phyloP scores from a whole-genome alignment of 805 yeast genomes.

The Monosporozyma unispora region DNA sequence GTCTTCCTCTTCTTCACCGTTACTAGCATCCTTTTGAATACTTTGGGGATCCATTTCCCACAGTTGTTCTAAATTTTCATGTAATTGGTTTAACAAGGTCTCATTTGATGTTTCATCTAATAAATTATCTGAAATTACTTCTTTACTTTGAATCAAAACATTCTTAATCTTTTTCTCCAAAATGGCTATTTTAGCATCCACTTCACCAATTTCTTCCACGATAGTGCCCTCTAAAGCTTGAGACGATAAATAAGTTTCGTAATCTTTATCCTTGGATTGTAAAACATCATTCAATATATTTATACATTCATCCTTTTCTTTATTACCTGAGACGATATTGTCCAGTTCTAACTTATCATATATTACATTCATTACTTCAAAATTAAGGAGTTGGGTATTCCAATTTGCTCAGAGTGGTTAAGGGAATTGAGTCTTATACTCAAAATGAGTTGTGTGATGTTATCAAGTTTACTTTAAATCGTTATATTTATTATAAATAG shows the following conservation, averaged over 20 bases:
- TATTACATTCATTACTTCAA: constrained; percentile 1
- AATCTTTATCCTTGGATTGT: constrained; percentile 42
- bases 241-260: constrained; percentile 34
- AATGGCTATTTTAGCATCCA: constrained; percentile 46
- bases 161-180: constrained; percentile 39
- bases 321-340: background rate
- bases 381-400: background rate
- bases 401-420: background rate
- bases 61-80: constrained; percentile 19
- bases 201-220: constrained; percentile 66
- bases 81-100: constrained; percentile 11
- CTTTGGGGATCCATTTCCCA: constrained; percentile 26
- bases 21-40: constrained; percentile 2
- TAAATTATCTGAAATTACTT: constrained; percentile 37
- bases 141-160: constrained; percentile 30
- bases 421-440: background rate
- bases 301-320: background rate
- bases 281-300: constrained; percentile 34
- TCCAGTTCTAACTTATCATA: background rate
- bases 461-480: background rate
- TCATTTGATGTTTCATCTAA: constrained; percentile 19
- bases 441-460: background rate
- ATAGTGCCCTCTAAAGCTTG: constrained; percentile 30
- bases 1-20: constrained; percentile 1
- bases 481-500: background rate